phyloP scores from a whole-genome alignment of 495 filamentous ascomycete species.

The Daldinia concentrica region DNA sequence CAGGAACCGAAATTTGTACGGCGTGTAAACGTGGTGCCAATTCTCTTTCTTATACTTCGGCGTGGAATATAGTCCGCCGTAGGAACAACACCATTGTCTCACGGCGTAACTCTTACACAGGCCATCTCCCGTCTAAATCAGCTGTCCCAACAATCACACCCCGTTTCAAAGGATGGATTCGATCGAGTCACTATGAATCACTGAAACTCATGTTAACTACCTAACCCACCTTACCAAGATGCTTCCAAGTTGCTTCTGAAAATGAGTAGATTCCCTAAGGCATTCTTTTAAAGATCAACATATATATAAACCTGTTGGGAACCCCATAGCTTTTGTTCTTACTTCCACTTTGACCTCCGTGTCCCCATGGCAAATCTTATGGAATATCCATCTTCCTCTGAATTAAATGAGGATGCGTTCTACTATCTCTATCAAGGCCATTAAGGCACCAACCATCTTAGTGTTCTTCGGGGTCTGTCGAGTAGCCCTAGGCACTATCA shows the following conservation, averaged over 20 bases:
- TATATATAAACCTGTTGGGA: background rate
- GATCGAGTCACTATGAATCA: constrained; percentile 8
- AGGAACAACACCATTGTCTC: constrained; percentile 20
- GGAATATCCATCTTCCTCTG: background rate
- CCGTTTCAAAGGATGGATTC: background rate
- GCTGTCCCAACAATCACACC: constrained; percentile 3
- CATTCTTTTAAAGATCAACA: background rate
- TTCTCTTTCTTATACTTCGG: background rate
- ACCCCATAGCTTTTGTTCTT: background rate
- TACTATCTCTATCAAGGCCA: background rate
- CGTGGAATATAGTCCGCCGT: background rate
- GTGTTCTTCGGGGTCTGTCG: background rate
- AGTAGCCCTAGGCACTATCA: background rate
- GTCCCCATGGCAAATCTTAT: background rate
- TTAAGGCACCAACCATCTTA: background rate
- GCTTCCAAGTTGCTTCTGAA: background rate
- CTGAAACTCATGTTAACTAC: background rate
- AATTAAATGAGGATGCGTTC: constrained; percentile 12
- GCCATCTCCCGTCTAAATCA: background rate
- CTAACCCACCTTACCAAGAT: background rate
- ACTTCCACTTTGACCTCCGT: background rate
- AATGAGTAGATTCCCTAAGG: background rate
- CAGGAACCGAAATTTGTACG: background rate
- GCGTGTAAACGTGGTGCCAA: background rate
- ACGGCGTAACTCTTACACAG: constrained; percentile 1